Evolutionary conservation across 148 eudicot genomes (phyloP).

Genomic region (Heliosperma pusillum): DNA sequence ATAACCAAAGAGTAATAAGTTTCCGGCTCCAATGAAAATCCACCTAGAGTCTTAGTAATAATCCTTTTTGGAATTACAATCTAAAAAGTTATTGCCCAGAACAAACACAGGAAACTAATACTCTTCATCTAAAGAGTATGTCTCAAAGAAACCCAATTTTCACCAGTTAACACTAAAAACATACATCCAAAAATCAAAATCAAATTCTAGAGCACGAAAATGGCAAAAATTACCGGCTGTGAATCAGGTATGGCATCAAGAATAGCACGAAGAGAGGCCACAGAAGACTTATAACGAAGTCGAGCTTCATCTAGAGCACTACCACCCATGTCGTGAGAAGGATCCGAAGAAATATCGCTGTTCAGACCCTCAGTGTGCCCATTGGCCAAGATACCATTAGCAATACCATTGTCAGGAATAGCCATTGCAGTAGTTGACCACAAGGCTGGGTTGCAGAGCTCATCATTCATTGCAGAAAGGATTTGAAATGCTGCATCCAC

Average conservation of each 20-base stretch:
- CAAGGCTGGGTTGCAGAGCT: constrained; percentile 75
- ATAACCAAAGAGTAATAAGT: too few relatives aligned
- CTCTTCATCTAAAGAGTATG: too few relatives aligned
- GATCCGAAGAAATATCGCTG: constrained; percentile 51
- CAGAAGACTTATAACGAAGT: constrained; percentile 63
- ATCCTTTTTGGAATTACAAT: not conserved
- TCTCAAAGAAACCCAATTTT: not conserved
- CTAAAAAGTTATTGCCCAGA: not conserved
- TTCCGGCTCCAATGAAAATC: not conserved
- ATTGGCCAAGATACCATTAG: constrained; percentile 12
- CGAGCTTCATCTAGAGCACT: constrained; percentile 86
- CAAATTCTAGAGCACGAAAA: not conserved
- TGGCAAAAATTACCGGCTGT: constrained; percentile 34
- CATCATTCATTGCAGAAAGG: constrained; percentile 88
- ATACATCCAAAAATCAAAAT: not conserved
- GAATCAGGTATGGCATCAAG: constrained; percentile 59
- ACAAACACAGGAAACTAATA: not conserved
- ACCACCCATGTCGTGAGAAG: constrained; percentile 67
- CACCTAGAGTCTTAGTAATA: too few relatives aligned
- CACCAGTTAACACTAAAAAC: not conserved
- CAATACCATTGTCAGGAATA: constrained; percentile 2
- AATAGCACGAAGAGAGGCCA: constrained; percentile 58
- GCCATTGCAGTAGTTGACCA: constrained; percentile 52
- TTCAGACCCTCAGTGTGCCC: constrained; percentile 24
- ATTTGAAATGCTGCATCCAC: constrained; percentile 76